Base-by-base conservation (phyloP, 331 rosid genomes). In the Acacia pycnantha region DNA sequence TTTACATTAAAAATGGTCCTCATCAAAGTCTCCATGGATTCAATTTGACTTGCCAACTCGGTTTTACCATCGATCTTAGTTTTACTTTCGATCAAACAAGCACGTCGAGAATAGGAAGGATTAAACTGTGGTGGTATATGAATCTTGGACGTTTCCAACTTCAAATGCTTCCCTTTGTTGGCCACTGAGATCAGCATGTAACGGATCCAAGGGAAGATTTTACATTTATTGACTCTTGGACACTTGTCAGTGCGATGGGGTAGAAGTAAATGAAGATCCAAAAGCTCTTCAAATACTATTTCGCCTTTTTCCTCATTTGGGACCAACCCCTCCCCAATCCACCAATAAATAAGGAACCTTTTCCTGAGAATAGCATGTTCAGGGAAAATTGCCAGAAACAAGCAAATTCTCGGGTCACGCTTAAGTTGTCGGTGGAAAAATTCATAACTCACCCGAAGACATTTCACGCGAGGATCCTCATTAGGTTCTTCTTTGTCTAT, bases 261-360 rank as follows among this genome's bases (percentile, higher is more conserved):
- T 11, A 4, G 2, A 9, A 83, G 62, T 15, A 78, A 3, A 0
- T 66, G 50, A 41, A 3, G 3, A 0, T 31, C 46, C 46, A 79
- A 2, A 58, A 83, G 83, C 71, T 65, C 35, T 5, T 70, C 2
- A 22, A 82, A 24, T 7, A 33, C 13, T 16, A 7, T 8, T 19
- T 82, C 82, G 0, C 82, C 85, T 6, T 22, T 37, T 22, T 65
- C 64, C 82, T 85, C 66, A 11, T 58, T 2, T 1, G 0, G 0
- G 83, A 85, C 64, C 65, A 89, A 77, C 33, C 90, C 89, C 51
- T 89, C 92, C 18, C 90, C 92, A 77, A 87, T 82, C 90, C 92
- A 89, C 92, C 92, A 89, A 22, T 85, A 82, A 48, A 85, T 86
- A 46, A 82, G 22, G 15, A 78, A 86, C 35, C 84, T 88, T 77